A percentile compares a stretch with the other conserved stretches of the same genome.
Conservation (phyloP, 2,329 filamentous ascomycete genomes). For the Xylaria sp. region DNA sequence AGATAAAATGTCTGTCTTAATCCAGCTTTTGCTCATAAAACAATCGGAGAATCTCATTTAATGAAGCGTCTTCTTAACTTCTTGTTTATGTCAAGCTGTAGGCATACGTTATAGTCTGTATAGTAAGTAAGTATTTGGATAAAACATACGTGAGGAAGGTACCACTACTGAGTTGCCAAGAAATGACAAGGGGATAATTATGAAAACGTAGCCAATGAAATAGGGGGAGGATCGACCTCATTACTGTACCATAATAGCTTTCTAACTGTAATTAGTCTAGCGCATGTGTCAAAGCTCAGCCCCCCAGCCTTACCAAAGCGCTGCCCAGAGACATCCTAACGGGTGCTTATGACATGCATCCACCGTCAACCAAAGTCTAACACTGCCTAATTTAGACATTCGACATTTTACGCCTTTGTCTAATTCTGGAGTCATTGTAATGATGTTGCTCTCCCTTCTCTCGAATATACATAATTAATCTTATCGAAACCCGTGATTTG, state of each 20-base stretch:
- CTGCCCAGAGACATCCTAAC: not conserved
- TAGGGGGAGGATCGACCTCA: not conserved
- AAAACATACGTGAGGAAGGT: not conserved
- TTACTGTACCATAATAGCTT: not conserved
- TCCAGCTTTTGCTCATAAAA: no score
- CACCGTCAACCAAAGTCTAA: not conserved
- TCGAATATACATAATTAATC: not conserved
- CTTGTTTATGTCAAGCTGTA: not conserved
- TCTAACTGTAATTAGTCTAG: constrained; percentile 1
- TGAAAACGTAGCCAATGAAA: not conserved
- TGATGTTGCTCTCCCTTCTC: constrained; percentile 22
- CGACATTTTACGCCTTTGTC: not conserved
- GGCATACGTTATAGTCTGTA: no score
- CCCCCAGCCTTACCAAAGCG: constrained; percentile 1
- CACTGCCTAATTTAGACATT: not conserved
- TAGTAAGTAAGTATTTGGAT: not conserved
- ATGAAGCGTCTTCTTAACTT: no score
- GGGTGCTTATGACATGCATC: constrained; percentile 8
- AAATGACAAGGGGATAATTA: not conserved
- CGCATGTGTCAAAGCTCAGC: not conserved
- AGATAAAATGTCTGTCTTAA: no score
- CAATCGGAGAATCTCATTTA: not conserved
- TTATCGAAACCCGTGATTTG: not conserved
- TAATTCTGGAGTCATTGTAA: not conserved
- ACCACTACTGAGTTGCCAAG: not conserved